These are phyloP conservation scores for Fusarium sp. DNA, from an alignment of 2,329 filamentous ascomycete genomes.

Conservation along the genomic window DNA sequence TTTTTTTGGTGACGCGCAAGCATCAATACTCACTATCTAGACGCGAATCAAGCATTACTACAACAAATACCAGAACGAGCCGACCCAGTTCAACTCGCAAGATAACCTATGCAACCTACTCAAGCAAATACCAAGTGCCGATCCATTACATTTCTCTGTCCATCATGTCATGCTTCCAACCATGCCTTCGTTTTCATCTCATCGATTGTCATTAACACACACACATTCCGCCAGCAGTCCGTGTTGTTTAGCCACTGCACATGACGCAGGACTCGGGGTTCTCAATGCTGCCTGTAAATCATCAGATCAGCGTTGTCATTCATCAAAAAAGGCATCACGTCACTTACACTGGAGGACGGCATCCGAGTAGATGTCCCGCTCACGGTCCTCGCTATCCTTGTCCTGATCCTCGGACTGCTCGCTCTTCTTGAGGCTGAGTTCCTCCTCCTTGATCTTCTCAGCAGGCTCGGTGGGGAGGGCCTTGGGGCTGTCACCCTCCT, in stretches of 20 bases:
- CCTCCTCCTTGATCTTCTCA: constrained; percentile 71
- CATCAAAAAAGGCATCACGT: background rate
- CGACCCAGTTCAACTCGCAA: constrained; percentile 9
- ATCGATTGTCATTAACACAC: constrained; percentile 47
- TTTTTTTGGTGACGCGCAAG: constrained; percentile 14
- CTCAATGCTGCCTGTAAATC: constrained; percentile 82
- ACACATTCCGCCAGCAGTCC: constrained; percentile 27
- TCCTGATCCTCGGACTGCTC: constrained; percentile 79
- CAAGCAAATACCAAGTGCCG: constrained; percentile 33
- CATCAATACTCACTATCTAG: constrained; percentile 35
- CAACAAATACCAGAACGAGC: constrained; percentile 15
- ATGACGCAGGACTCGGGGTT: constrained; percentile 95
- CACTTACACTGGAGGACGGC: constrained; percentile 86
- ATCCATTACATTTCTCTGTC: constrained; percentile 37
- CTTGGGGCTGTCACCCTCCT: constrained; percentile 84
- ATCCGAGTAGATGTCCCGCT: constrained; percentile 95
- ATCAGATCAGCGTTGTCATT: constrained; percentile 47
- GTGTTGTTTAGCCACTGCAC: constrained; percentile 84
- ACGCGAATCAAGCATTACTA: constrained; percentile 12
- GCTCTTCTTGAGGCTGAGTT: constrained; percentile 65
- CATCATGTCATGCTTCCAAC: constrained; percentile 37
- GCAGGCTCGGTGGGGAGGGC: constrained; percentile 78
- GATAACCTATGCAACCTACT: constrained; percentile 30
- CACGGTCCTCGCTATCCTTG: constrained; percentile 77
- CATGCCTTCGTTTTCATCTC: constrained; percentile 47